Conservation (phyloP, 23 red algal species). For the Cyanidiococcus yangmingshanensis region DNA sequence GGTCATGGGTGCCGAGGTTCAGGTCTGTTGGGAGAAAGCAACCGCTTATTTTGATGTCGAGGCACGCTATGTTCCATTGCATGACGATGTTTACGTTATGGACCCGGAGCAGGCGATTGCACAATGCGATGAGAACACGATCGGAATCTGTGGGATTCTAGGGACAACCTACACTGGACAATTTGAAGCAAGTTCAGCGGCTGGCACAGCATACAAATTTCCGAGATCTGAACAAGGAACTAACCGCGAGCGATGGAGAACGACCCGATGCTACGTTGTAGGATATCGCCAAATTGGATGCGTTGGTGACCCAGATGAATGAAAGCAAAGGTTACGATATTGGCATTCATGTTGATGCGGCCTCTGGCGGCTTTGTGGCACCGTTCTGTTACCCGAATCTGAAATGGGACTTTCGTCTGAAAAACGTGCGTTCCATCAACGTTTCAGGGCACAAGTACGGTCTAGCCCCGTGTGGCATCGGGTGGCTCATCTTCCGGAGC, state of each 20-base stretch:
- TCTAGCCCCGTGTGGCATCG: constrained; percentile 22
- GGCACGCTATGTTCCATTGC: constrained; percentile 25
- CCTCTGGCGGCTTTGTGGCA: constrained; percentile 42
- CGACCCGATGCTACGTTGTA: not conserved
- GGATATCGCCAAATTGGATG: constrained; percentile 19
- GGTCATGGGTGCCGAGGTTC: constrained; percentile 28
- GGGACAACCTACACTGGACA: constrained; percentile 34
- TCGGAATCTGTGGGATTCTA: constrained; percentile 34
- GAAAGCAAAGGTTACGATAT: constrained; percentile 30
- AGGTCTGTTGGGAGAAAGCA: constrained; percentile 41
- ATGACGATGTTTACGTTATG: constrained; percentile 24
- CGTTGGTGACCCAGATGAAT: constrained; percentile 21
- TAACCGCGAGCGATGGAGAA: not conserved
- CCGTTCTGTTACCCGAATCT: constrained; percentile 29
- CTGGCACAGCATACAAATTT: not conserved
- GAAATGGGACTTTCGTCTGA: constrained; percentile 38
- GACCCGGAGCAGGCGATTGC: constrained; percentile 16
- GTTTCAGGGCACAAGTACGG: constrained; percentile 49
- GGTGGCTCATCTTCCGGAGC: constrained; percentile 33
- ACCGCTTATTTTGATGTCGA: constrained; percentile 36
- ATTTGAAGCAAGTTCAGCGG: constrained; percentile 23
- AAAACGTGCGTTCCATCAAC: constrained; percentile 36
- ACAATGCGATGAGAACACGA: constrained; percentile 34
- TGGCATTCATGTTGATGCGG: constrained; percentile 42
- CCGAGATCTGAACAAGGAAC: not conserved